phyloP scores from a whole-genome alignment of 116 monocot genomes.

The Zostera marina region DNA sequence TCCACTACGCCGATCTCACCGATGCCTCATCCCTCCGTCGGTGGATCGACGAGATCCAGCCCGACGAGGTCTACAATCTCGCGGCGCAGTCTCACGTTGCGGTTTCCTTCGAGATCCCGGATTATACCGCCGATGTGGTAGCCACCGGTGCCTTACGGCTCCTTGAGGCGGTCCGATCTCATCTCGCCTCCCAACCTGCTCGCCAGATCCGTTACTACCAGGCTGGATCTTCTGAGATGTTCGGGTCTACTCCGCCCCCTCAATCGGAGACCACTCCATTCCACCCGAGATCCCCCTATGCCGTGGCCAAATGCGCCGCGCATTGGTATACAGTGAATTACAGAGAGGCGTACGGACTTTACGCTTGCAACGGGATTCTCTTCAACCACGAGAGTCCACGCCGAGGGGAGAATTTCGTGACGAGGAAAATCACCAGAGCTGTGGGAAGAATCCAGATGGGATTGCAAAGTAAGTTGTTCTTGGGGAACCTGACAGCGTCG shows the following conservation, averaged over 20 bases:
- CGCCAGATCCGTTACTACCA: constrained; percentile 26
- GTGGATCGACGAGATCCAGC: constrained; percentile 61
- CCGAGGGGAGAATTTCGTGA: constrained; percentile 84
- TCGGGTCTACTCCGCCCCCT: constrained; percentile 37
- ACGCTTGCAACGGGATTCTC: constrained; percentile 29
- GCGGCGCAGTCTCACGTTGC: constrained; percentile 38
- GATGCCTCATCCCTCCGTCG: constrained; percentile 92
- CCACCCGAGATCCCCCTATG: constrained; percentile 38
- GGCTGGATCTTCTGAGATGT: constrained; percentile 41
- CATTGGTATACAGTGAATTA: constrained; percentile 42
- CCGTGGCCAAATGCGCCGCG: constrained; percentile 33
- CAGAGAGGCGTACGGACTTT: constrained; percentile 27
- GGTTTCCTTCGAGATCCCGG: constrained; percentile 41
- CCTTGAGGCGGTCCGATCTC: constrained; percentile 32
- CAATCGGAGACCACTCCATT: constrained; percentile 23
- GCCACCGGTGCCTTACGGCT: constrained; percentile 31
- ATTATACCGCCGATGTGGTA: constrained; percentile 36
- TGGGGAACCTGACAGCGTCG: constrained; percentile 60
- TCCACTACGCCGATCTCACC: constrained; percentile 94
- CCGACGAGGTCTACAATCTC: constrained; percentile 38
- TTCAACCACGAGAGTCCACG: constrained; percentile 86
- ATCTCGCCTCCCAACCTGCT: constrained; percentile 13
- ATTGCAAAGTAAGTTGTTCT: constrained; percentile 58
- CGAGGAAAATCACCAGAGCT: constrained; percentile 75
- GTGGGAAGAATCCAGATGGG: constrained; percentile 62